These are phyloP conservation scores for Acacia concinna DNA, from an alignment of 331 rosid species.

Conservation along the genomic window DNA sequence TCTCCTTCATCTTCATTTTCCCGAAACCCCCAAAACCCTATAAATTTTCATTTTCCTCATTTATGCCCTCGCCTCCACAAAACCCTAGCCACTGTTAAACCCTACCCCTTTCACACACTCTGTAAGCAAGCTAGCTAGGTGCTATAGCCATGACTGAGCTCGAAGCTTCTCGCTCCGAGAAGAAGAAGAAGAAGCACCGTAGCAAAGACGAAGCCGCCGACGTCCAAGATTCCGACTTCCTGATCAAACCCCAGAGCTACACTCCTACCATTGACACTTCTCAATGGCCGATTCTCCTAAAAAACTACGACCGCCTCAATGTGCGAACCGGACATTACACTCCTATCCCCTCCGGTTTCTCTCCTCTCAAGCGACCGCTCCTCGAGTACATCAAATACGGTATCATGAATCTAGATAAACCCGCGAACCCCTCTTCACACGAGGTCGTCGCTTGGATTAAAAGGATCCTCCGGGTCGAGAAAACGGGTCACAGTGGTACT, in stretches of 20 bases:
- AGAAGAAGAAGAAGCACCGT: slow-evolving; percentile 51
- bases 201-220: slow-evolving; percentile 25
- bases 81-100: slow-evolving; percentile 9
- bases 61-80: not conserved
- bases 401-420: slow-evolving; percentile 66
- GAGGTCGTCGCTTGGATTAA: slow-evolving; percentile 98
- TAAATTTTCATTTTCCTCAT: not conserved
- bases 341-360: slow-evolving; percentile 61
- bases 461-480: slow-evolving; percentile 76
- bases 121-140: too few relatives aligned
- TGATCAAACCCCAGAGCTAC: slow-evolving; percentile 63
- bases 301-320: slow-evolving; percentile 75
- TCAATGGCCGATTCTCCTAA: slow-evolving; percentile 71
- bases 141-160: slow-evolving; percentile 32
- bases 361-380: slow-evolving; percentile 72
- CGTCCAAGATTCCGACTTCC: slow-evolving; percentile 40
- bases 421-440: slow-evolving; percentile 89
- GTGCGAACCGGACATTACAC: slow-evolving; percentile 74
- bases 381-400: slow-evolving; percentile 62
- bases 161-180: slow-evolving; percentile 34
- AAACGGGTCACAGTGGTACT: slow-evolving; percentile 93
- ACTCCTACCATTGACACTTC: slow-evolving; percentile 69
- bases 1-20: not conserved
- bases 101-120: not conserved
- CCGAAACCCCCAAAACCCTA: not conserved